Base-by-base conservation (phyloP, 768 basidiomycete genomes). In the Pleurotus pulmonarius region DNA sequence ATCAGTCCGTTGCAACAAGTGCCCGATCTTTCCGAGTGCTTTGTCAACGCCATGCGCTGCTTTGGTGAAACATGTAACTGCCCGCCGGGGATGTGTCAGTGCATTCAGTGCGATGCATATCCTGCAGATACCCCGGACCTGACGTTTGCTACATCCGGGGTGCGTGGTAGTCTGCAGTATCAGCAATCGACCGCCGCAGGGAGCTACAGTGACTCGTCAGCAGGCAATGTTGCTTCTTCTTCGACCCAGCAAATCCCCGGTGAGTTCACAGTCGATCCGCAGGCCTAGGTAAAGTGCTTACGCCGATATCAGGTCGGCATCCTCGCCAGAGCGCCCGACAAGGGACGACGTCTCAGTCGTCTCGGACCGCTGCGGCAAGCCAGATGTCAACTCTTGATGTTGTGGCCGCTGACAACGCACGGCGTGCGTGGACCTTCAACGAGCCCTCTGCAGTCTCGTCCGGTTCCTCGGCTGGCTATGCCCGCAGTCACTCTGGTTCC, bases 11-110 rank as follows among this genome's bases (percentile, higher is more conserved):
- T 41, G 38, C 22, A 49, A 34, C 48, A 38, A 29, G 16, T 49
- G 11, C 48, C 48, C 25, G 48, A 41, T 41, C 18, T 53, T 20
- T 53, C 51, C 15, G 51, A 53, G 51, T 20, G 39, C 51, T 53
- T 53, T 53, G 39, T 53, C 51, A 53, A 53, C 24, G 51, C 51
- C 15, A 53, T 53, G 51, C 34, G 38, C 39, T 53, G 51, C 38
- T 40, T 53, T 12, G 51, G 51, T 53, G 51, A 53, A 53, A 53
- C 51, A 11, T 53, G 51, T 25, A 41, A 38, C 16, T 53, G 51
- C 26, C 51, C 51, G 5, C 51, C 51, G 11, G 51, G 51, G 15
- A 53, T 53, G 51, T 53, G 51, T 41, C 51, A 53, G 22, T 53
- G 51, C 24, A 22, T 41, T 53, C 51, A 53, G 25, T 53, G 49